Evolutionary conservation across 1,284 basidiomycete genomes (phyloP), one percentile per base, ranked within the genome.

Genomic region (Pterulicium gracile): DNA sequence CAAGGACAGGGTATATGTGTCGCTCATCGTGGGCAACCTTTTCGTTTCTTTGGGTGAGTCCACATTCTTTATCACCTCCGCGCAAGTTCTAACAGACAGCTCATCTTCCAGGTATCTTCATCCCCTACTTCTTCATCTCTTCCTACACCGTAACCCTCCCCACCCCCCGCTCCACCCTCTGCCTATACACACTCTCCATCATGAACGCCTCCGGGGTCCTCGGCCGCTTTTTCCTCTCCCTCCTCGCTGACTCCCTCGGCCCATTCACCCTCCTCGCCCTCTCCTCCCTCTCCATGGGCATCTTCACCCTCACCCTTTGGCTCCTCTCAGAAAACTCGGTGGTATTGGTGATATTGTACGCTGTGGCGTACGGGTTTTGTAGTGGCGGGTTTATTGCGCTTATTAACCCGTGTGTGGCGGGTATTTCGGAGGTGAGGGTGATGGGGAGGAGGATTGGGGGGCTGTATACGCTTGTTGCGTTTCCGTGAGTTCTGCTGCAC

Each of bases 161-260:
- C 24, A 18, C 32, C 24, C 24, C 43, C 45, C 17, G 39, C 39
- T 24, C 43, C 12, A 58, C 72, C 20, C 50, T 65, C 7, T 51
- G 67, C 2, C 52, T 77, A 58, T 70, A 70, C 52, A 66, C 79
- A 1, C 67, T 84, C 15, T 73, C 79, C 0, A 66, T 75, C 36
- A 68, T 85, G 65, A 84, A 84, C 56, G 78, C 71, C 0, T 78
- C 78, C 4, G 72, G 79, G 0, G 64, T 81, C 24, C 47, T 80
- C 48, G 81, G 81, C 12, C 77, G 81, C 13, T 61, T 83, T 42
- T 66, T 68, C 1, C 82, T 81, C 4, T 70, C 78, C 0, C 69
- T 70, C 51, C 55, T 82, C 18, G 78, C 81, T 49, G 82, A 85
- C 61, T 56, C 60, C 45, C 55, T 81, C 48, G 82, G 82, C 13